phyloP scores from a whole-genome alignment of 495 filamentous ascomycete species.

The Daldinia loculata region DNA sequence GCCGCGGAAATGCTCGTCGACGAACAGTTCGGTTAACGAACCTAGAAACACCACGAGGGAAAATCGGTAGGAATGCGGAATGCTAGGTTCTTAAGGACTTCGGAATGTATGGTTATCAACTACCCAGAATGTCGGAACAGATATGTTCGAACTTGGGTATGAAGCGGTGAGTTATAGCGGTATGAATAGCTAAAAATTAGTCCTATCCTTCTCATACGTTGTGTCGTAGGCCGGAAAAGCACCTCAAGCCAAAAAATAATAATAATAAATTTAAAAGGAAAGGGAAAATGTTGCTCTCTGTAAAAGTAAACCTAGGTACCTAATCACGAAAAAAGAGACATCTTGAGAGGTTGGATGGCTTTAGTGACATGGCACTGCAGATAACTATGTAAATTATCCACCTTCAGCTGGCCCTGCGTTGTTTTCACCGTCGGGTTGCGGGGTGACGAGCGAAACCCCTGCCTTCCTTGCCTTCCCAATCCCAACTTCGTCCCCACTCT shows the following conservation, averaged over 20 bases:
- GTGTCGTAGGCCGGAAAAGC: conserved; percentile 2
- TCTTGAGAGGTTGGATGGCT: conserved; percentile 27
- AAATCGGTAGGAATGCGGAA: conserved; percentile 35
- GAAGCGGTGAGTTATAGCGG: conserved; percentile 10
- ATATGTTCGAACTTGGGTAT: conserved; percentile 16
- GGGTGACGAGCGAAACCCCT: conserved; percentile 42
- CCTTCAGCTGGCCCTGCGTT: conserved; percentile 37
- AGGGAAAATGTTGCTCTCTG: neutral
- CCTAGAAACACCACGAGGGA: neutral
- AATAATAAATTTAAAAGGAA: neutral
- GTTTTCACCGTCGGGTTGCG: conserved; percentile 48
- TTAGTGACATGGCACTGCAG: conserved; percentile 48
- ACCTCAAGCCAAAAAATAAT: neutral
- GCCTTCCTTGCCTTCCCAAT: neutral
- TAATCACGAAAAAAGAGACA: conserved; percentile 22
- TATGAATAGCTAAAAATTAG: conserved; percentile 28
- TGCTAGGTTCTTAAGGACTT: conserved; percentile 13
- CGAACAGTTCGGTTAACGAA: conserved; percentile 8
- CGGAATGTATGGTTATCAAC: conserved; percentile 17
- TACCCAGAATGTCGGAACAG: conserved; percentile 4
- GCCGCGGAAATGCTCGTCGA: conserved; percentile 43
- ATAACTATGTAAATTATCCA: conserved; percentile 19
- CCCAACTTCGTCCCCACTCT: neutral
- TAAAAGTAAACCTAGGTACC: conserved; percentile 17
- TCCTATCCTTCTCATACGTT: conserved; percentile 7